Evolutionary conservation across 169 alveolate genomes (phyloP), one percentile per base, ranked within the genome.

Genomic region (Plasmodium coatneyi): DNA sequence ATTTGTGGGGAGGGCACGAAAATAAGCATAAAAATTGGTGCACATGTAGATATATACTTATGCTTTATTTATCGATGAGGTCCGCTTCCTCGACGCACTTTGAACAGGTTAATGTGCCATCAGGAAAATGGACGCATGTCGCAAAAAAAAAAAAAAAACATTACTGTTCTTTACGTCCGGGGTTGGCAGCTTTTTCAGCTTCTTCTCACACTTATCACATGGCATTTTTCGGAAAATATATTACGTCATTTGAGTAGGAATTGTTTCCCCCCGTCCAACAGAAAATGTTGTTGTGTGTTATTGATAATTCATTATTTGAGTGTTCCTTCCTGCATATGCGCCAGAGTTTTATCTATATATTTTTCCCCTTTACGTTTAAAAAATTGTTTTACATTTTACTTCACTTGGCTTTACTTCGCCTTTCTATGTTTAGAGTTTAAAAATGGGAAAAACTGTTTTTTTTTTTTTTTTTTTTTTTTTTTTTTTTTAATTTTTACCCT

Each of bases 201-300:
- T 96, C 83, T 92, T 80, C 79, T 95, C 97, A 46, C 97, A 96
- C 78, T 95, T 96, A n/a, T 93, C 96, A 41, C 97, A 96, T n/a
- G 97, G 97, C 97, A 96, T 96, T 78, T 49, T 86, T 60, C 12
- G 54, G 19, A 12, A 49, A 22, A 56, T 0, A 22, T 56, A 16
- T 56, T 10, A 3, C 72, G 22, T 56, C 4, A 56, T n/a, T 4
- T 1, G 72, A 56, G 7, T 56, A 56, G 72, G 30, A 56, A 19
- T 56, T 56, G 22, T 5, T 56, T 56, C 72, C 72, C 72, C 22
- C 72, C 22, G 5, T 32, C 30, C 12, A 41, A 41, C 52, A 41
- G 52, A 41, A 56, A 56, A 56, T 14, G 30, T 5, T 22, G 30
- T 22, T 56, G 32, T 56, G 30, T 56, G 22, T 56, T 56, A 22